Conservation (phyloP, 306 rosid species). For the Castanea crenata region DNA sequence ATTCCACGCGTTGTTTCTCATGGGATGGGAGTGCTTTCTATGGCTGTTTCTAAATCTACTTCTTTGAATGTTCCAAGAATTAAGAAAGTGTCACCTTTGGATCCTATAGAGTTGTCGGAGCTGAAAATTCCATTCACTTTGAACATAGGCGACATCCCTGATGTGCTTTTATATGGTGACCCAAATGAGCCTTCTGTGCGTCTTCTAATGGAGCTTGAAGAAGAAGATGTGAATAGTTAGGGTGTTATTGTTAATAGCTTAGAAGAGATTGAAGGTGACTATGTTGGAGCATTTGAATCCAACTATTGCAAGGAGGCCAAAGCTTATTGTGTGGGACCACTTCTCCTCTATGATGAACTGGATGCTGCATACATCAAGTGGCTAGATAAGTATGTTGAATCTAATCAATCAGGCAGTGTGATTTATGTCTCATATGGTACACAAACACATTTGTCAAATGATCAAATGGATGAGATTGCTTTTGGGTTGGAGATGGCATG, state of each 20-base stretch:
- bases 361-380: not conserved
- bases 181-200: not conserved
- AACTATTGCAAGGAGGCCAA: not conserved
- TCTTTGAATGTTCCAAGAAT: not conserved
- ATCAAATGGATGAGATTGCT: conserved; percentile 29
- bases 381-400: not conserved
- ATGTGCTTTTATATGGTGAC: not conserved
- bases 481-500: conserved; percentile 21
- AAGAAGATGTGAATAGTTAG: conserved; percentile 21
- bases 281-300: conserved; percentile 15
- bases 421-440: conserved; percentile 28
- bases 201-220: not conserved
- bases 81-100: not conserved
- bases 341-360: conserved; percentile 3
- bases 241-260: conserved; percentile 30
- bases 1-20: conserved; percentile 25
- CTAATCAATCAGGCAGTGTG: not conserved
- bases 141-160: conserved; percentile 1
- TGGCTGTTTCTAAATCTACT: conserved; percentile 4
- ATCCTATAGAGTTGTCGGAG: not conserved
- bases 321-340: conserved; percentile 30
- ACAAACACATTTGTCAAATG: conserved; percentile 7
- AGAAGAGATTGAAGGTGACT: conserved; percentile 15
- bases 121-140: conserved; percentile 13
- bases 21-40: not conserved